phyloP scores from a whole-genome alignment of 2,329 filamentous ascomycete species.

The Ceratocystis variospora region DNA sequence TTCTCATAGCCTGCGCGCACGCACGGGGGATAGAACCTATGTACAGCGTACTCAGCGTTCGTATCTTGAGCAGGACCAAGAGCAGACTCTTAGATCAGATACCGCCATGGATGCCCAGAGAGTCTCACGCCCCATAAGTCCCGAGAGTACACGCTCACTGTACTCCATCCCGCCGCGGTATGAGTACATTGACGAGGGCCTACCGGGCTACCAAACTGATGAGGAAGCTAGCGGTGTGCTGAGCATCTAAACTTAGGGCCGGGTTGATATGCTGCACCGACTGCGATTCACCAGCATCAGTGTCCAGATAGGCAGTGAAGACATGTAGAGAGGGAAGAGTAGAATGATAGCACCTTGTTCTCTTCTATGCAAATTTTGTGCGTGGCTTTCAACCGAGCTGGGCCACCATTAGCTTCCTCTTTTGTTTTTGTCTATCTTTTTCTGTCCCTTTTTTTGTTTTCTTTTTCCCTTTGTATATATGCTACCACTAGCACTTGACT shows the following conservation, averaged over 20 bases:
- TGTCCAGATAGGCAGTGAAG: not conserved
- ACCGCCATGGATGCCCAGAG: not conserved
- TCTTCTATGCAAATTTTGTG: no score
- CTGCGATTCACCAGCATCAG: not conserved
- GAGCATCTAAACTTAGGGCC: not conserved
- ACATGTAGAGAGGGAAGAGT: no score
- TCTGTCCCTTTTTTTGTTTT: not conserved
- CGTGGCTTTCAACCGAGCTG: not conserved
- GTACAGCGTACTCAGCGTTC: not conserved
- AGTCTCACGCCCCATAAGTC: not conserved
- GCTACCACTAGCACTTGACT: not conserved
- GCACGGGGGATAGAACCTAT: conserved; percentile 4
- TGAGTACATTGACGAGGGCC: conserved; percentile 20
- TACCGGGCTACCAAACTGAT: conserved; percentile 21
- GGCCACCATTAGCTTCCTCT: not conserved
- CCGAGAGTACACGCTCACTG: conserved; percentile 18
- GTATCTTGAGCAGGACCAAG: not conserved
- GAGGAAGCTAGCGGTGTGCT: conserved; percentile 12
- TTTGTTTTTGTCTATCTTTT: not conserved
- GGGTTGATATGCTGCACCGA: not conserved
- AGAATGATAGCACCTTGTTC: no score
- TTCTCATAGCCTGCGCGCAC: conserved; percentile 3
- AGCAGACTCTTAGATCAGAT: not conserved
- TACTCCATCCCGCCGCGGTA: conserved; percentile 17
- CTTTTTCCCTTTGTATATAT: not conserved